Base-by-base conservation (phyloP, 2,329 filamentous ascomycete species). In the Apiospora phragmitis region DNA sequence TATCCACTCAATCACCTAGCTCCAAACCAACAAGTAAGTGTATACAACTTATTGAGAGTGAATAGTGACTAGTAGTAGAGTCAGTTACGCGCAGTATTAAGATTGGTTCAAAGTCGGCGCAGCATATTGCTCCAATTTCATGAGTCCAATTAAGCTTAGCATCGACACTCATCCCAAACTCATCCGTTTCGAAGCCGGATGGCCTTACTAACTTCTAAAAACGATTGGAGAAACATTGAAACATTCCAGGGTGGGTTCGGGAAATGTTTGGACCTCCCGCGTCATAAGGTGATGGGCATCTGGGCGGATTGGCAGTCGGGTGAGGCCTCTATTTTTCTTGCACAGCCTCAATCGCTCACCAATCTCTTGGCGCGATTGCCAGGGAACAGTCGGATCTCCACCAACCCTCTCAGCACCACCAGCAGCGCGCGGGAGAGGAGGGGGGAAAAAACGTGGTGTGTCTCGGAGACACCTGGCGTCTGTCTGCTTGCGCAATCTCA, bases 181-280 rank as follows among this genome's bases (percentile, higher is more conserved):
- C 55, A 6, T 62, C 55, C 32, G 55, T 62, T 62, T 62, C 55
- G 32, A 62, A 38, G 55, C 55, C 55, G 32, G 55, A 62, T 38
- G 55, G 55, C 55, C 55, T 21, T 38, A 62, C 55, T n/a, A n/a
- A n/a, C n/a, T n/a, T n/a, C n/a, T n/a, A n/a, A n/a, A 32, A 35
- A 38, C 21, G 55, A 62, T 62, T 62, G 55, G 55, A 62, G 55
- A 62, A 62, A 62, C 55, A 62, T 62, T 62, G 55, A 62, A 62
- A 62, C 55, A 62, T 38, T n/a, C 18, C 55, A 62, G 55, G 55
- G 55, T 38, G 8, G 32, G 21, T 38, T 62, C 32, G 51, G 51
- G 35, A 35, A 32, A 32, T 59, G 51, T 59, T 59, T 59, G 51
- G 51, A 21, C 51, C 51, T 32, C 29, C 18, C 26, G 51, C 49